Evolutionary conservation across 2,329 filamentous ascomycete species (phyloP).

Genomic region (Fusarium pilosicola): DNA sequence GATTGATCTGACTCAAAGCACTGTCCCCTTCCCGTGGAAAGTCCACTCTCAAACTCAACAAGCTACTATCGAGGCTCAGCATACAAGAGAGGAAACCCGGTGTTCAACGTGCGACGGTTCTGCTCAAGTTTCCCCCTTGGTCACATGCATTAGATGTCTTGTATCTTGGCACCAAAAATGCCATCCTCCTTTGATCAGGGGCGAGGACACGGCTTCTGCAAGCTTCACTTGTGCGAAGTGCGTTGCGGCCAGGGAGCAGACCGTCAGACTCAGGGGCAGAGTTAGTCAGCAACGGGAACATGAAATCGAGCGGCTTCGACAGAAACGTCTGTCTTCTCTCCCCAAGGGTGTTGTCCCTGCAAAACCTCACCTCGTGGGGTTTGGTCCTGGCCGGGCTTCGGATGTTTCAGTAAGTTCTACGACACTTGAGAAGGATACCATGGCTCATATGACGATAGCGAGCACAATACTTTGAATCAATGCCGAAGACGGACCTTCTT

Average conservation of each 20-base stretch:
- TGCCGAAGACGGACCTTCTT: constrained; percentile 52
- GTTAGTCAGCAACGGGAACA: constrained; percentile 31
- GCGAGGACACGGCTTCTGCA: background rate
- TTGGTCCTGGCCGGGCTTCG: constrained; percentile 49
- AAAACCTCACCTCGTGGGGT: constrained; percentile 53
- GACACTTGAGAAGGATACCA: background rate
- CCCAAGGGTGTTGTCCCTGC: constrained; percentile 48
- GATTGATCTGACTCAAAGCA: constrained; percentile 48
- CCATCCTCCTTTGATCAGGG: constrained; percentile 14
- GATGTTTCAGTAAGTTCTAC: constrained; percentile 48
- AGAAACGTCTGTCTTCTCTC: constrained; percentile 47
- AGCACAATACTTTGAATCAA: constrained; percentile 52
- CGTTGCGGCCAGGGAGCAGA: constrained; percentile 9
- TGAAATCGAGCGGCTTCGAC: constrained; percentile 47
- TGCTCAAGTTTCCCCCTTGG: constrained; percentile 8
- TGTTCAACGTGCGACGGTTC: constrained; percentile 35
- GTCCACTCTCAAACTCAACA: background rate
- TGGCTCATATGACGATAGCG: constrained; percentile 43
- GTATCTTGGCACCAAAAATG: constrained; percentile 43
- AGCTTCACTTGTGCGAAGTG: constrained; percentile 39
- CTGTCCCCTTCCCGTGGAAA: constrained; percentile 44
- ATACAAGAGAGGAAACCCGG: background rate
- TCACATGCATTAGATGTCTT: constrained; percentile 38
- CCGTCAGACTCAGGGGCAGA: constrained; percentile 19
- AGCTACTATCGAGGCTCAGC: background rate